A percentile compares a stretch with the other conserved stretches of the same genome.
phyloP scores from a whole-genome alignment of 1,139 yeast genomes.

The Geotrichum phurueaensis region DNA sequence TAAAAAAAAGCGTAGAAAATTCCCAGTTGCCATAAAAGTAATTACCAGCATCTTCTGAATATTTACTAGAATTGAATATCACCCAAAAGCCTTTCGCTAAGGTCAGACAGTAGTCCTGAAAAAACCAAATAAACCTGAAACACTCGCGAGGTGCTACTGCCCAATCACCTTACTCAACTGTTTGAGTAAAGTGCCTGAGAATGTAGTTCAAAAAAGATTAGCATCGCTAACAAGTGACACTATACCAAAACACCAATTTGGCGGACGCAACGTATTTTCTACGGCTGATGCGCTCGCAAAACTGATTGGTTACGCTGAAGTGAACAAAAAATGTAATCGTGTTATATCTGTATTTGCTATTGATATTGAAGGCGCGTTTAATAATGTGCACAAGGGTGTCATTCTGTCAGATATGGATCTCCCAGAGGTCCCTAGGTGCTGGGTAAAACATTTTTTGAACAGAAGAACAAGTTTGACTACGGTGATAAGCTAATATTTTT shows the following conservation, averaged over 20 bases:
- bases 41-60: too few relatives aligned
- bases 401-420: background rate
- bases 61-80: background rate
- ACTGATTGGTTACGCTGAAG: background rate
- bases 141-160: background rate
- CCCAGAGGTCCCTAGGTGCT: too few relatives aligned
- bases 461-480: too few relatives aligned
- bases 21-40: background rate
- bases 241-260: slow-evolving; percentile 13
- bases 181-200: background rate
- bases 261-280: too few relatives aligned
- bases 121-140: slow-evolving; percentile 5
- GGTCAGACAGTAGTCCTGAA: slow-evolving; percentile 1
- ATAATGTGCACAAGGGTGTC: slow-evolving; percentile 9
- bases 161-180: background rate
- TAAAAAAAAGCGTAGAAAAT: background rate
- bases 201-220: background rate
- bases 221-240: background rate
- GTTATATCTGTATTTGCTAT: slow-evolving; percentile 1
- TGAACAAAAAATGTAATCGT: background rate
- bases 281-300: slow-evolving; percentile 13
- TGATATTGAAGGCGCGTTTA: slow-evolving; percentile 21
- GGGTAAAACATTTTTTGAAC: too few relatives aligned
- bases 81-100: background rate
- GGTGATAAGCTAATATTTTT: too few relatives aligned